A percentile compares a stretch with the other conserved stretches of the same genome.
Conservation (phyloP, 495 filamentous ascomycete species). For the Trichodelitschia bisporula region DNA sequence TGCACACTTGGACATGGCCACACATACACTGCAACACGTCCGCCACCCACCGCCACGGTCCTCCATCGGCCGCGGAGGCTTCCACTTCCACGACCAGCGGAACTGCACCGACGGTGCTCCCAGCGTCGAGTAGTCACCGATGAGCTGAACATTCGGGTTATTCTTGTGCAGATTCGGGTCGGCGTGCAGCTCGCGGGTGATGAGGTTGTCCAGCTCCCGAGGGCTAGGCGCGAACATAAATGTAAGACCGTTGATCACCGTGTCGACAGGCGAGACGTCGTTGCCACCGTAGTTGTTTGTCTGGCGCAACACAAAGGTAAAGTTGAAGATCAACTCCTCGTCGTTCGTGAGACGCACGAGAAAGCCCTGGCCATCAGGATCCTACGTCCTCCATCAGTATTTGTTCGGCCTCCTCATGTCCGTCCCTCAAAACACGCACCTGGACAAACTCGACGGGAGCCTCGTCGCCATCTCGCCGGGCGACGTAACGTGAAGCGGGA, state of each 20-base stretch:
- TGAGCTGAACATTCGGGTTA: constrained; percentile 69
- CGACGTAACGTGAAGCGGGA: constrained; percentile 57
- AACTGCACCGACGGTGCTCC: constrained; percentile 68
- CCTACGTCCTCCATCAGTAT: constrained; percentile 18
- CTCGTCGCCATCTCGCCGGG: constrained; percentile 57
- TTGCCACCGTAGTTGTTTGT: constrained; percentile 26
- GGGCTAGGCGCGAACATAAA: constrained; percentile 70
- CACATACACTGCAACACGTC: constrained; percentile 61
- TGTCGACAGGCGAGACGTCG: constrained; percentile 29
- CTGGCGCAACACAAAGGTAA: constrained; percentile 72
- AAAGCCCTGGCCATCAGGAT: constrained; percentile 48
- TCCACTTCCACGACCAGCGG: constrained; percentile 93
- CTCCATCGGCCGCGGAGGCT: constrained; percentile 58
- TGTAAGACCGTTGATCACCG: constrained; percentile 66
- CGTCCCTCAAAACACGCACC: constrained; percentile 23
- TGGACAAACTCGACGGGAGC: constrained; percentile 72
- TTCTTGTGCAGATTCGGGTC: constrained; percentile 92
- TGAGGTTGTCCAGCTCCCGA: constrained; percentile 74
- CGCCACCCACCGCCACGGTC: constrained; percentile 85
- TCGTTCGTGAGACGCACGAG: constrained; percentile 72
- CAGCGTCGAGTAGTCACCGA: constrained; percentile 67
- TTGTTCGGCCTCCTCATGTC: constrained; percentile 1
- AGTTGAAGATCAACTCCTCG: constrained; percentile 75
- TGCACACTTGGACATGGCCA: constrained; percentile 1
- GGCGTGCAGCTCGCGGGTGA: constrained; percentile 86